Evolutionary conservation across 768 basidiomycete species (phyloP).

Genomic region (Cystofilobasidium capitatum): DNA sequence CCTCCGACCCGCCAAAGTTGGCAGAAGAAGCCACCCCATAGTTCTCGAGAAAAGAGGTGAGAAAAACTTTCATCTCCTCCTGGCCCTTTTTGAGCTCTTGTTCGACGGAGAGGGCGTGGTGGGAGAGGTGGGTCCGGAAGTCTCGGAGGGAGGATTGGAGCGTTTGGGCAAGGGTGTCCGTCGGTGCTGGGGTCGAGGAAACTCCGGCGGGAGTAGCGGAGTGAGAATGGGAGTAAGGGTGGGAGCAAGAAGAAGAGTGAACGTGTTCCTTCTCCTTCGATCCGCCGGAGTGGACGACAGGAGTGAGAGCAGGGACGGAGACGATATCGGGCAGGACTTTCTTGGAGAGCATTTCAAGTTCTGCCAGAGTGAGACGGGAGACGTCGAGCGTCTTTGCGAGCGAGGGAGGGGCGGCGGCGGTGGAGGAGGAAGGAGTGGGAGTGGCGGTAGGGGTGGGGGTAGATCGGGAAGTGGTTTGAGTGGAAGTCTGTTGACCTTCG

Average conservation of each 20-base stretch:
- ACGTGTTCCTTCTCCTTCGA: no score
- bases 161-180: background rate
- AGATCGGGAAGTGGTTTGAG: background rate
- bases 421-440: background rate
- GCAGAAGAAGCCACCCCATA: conserved; percentile 46
- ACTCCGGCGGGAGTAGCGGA: no score
- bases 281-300: no score
- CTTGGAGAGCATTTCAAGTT: no score
- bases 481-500: no score
- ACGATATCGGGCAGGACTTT: background rate
- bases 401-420: background rate
- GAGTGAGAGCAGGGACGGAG: background rate
- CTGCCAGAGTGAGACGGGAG: background rate
- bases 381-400: background rate
- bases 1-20: conserved; percentile 38
- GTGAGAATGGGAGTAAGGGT: no score
- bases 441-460: background rate
- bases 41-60: conserved; percentile 50
- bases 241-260: no score
- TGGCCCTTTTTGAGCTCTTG: background rate
- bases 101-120: background rate
- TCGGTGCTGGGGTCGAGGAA: no score
- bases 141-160: no score
- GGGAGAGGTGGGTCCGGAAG: background rate
- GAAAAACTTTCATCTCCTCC: conserved; percentile 40